Conservation (phyloP, 169 alveolate species). For the Cryptosporidium sp. region DNA sequence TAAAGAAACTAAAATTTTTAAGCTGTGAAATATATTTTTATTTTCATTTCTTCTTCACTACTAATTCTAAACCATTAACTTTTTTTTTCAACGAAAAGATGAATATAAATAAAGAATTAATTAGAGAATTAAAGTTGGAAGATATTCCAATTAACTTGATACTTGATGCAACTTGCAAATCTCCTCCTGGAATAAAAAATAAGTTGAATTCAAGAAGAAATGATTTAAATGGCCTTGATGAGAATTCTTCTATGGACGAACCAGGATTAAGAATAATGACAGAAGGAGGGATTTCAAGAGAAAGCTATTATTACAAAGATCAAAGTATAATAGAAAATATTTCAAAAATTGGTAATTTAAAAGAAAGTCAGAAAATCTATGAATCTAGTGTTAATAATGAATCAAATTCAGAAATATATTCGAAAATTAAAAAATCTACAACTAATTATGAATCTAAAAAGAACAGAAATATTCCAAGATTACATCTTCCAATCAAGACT, state of each 20-base stretch:
- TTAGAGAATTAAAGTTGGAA: conserved; percentile 11
- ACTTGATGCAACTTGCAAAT: conserved; percentile 46
- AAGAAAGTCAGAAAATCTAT: not conserved
- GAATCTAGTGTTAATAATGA: not conserved
- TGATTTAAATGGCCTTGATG: not conserved
- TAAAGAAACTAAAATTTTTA: not conserved
- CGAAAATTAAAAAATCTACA: not conserved
- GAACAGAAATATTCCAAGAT: conserved; percentile 18
- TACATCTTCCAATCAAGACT: conserved; percentile 26
- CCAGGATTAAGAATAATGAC: not conserved
- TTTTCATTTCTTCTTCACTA: not conserved
- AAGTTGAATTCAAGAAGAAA: not conserved
- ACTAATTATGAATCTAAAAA: not conserved
- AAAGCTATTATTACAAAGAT: too few species aligned
- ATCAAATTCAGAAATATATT: not conserved
- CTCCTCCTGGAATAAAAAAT: conserved; percentile 68
- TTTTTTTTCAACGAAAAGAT: not conserved
- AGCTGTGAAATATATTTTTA: not conserved
- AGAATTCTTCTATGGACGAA: not conserved
- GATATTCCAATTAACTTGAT: conserved; percentile 26
- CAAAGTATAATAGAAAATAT: not conserved
- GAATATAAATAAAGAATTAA: conserved; percentile 15
- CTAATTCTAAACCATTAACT: not conserved
- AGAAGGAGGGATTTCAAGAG: not conserved
- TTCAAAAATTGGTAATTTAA: not conserved